phyloP scores from a whole-genome alignment of 805 yeast genomes.

The Teunomyces pallodes region DNA sequence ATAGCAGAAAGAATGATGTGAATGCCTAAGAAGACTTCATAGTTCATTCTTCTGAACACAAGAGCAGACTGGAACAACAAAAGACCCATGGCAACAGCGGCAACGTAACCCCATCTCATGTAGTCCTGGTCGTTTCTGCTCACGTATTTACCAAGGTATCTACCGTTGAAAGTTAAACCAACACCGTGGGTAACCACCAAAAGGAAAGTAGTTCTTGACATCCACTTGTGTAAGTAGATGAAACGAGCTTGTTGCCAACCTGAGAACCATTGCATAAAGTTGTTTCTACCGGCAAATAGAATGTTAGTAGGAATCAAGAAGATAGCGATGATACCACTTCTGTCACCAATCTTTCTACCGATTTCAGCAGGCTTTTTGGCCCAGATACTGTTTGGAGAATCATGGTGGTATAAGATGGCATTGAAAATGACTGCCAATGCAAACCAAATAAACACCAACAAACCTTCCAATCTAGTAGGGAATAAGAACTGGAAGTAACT shows the following conservation, averaged over 20 bases:
- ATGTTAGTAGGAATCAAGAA: conserved; percentile 57
- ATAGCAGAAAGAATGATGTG: conserved; percentile 34
- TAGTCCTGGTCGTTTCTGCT: conserved; percentile 27
- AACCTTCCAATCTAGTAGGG: conserved; percentile 53
- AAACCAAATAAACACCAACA: conserved; percentile 41
- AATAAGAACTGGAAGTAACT: conserved; percentile 23
- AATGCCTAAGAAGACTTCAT: conserved; percentile 47
- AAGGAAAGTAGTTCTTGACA: conserved; percentile 50
- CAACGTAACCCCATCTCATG: conserved; percentile 35
- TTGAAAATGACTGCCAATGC: conserved; percentile 29
- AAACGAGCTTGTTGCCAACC: conserved; percentile 51
- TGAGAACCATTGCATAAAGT: conserved; percentile 20
- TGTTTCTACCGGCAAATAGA: conserved; percentile 55
- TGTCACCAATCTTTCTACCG: conserved; percentile 48
- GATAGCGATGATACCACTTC: conserved; percentile 50
- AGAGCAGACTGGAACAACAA: conserved; percentile 50
- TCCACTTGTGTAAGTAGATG: conserved; percentile 64
- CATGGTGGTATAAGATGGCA: conserved; percentile 24
- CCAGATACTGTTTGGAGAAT: conserved; percentile 25
- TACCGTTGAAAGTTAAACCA: conserved; percentile 31
- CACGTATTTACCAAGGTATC: conserved; percentile 30
- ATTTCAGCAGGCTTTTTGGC: conserved; percentile 23
- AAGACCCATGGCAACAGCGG: conserved; percentile 33
- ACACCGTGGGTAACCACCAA: conserved; percentile 51
- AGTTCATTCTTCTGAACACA: conserved; percentile 48